Evolutionary conservation across 345 rosid genomes (phyloP).

Genomic region (Populus alba): DNA sequence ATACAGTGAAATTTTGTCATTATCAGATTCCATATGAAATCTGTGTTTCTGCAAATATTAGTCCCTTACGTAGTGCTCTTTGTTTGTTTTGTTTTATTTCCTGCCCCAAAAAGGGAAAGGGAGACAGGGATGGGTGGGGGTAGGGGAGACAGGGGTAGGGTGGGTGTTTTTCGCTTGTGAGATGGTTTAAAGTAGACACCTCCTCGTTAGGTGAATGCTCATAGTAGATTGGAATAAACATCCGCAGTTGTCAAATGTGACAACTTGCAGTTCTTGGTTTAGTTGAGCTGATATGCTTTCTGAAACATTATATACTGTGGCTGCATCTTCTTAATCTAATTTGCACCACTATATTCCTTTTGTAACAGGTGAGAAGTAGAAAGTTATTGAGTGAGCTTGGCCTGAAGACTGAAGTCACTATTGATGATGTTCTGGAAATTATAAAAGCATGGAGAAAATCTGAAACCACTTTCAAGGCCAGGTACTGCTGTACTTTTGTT

Average conservation of each 20-base stretch:
- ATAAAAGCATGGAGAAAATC: conserved; percentile 55
- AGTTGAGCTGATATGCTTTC: not conserved
- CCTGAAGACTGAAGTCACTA: conserved; percentile 65
- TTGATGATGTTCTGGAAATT: conserved; percentile 55
- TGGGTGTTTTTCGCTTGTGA: no score
- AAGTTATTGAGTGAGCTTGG: conserved; percentile 60
- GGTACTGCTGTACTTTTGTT: conserved; percentile 43
- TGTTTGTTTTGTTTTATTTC: no score
- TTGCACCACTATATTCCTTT: conserved; percentile 11
- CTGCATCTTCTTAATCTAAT: conserved; percentile 4
- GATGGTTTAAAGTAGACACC: no score
- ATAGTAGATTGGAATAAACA: not conserved
- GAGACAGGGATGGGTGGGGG: no score
- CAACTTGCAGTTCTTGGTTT: not conserved
- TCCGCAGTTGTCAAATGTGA: not conserved
- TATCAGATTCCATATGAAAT: no score
- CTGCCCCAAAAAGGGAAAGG: no score
- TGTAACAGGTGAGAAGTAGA: conserved; percentile 63
- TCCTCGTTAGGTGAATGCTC: not conserved
- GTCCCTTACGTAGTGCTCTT: no score
- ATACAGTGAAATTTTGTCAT: no score
- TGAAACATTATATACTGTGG: not conserved
- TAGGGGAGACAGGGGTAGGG: no score
- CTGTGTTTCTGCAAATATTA: no score
- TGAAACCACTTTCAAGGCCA: conserved; percentile 55